Evolutionary conservation across 768 basidiomycete genomes (phyloP), one percentile per base, ranked within the genome.

Genomic region (Cyathus striatus): DNA sequence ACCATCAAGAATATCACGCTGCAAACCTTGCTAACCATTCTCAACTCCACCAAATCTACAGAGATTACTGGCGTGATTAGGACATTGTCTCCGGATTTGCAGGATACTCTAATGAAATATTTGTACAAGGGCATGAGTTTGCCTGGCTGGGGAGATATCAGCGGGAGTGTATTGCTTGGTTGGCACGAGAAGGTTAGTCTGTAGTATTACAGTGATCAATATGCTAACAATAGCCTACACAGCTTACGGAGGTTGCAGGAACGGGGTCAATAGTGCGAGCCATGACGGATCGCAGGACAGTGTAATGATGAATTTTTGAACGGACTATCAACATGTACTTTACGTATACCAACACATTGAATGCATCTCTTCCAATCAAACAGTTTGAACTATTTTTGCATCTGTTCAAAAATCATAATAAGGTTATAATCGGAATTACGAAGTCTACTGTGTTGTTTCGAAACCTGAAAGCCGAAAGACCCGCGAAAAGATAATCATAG

Each of bases 51-150:
- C 10, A 91, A 95, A 60, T 70, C 91, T 4, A 76, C 89, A 2
- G 94, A 97, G 49, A 90, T 97, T 49, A 73, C 85, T 2, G 66
- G 66, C 20, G 79, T 87, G 39, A 74, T 96, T 60, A 86, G 83
- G 55, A 61, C 73, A 0, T 73, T 97, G 23, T 75, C 83, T 2
- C 75, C 75, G 51, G 85, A 89, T 40, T 67, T 76, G 34, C 90
- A 93, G 56, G 95, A 96, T 57, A 88, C 84, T 23, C 74, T 97
- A 42, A 98, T 96, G 95, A 95, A 94, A 60, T 98, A 95, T 58
- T 70, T 98, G 13, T 98, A 97, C 78, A 98, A 98, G 68, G 94
- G 90, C 13, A 97, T 96, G 94, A 75, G 67, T 2, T 71, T 77
- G 70, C 75, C 76, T 18, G 76, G 75, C 14, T 75, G 73, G 71